Percentiles rank a stretch among this genome's conserved stretches.
Conservation (phyloP, 495 filamentous ascomycete species). For the Penicillium alfredii region DNA sequence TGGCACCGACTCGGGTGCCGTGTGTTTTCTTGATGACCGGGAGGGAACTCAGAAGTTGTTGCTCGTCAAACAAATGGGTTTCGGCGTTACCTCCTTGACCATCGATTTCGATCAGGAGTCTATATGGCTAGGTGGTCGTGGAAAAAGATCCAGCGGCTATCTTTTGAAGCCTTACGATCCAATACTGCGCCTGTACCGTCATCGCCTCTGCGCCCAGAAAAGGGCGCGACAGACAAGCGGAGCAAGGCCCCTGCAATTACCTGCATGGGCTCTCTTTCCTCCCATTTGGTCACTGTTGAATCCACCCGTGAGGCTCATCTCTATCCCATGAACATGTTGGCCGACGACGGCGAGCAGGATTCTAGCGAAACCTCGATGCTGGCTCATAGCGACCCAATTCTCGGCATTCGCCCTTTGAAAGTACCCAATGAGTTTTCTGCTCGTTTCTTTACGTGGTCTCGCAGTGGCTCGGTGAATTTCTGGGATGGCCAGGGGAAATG, state of each 20-base stretch:
- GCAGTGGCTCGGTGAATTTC: slow-evolving; percentile 66
- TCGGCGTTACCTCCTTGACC: slow-evolving; percentile 45
- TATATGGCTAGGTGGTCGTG: slow-evolving; percentile 53
- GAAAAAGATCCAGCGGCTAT: slow-evolving; percentile 33
- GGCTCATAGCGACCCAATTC: slow-evolving; percentile 71
- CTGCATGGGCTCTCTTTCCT: slow-evolving; percentile 64
- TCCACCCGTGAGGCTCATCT: slow-evolving; percentile 65
- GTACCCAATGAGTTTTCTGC: slow-evolving; percentile 51
- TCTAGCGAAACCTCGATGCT: slow-evolving; percentile 38
- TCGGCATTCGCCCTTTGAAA: slow-evolving; percentile 63
- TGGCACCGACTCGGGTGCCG: slow-evolving; percentile 42
- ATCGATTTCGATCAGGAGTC: slow-evolving; percentile 45
- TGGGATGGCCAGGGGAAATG: slow-evolving; percentile 73
- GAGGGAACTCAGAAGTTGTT: slow-evolving; percentile 62
- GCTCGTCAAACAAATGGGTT: slow-evolving; percentile 29
- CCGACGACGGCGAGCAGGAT: slow-evolving; percentile 28
- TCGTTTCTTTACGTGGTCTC: slow-evolving; percentile 83
- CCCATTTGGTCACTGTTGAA: slow-evolving; percentile 71
- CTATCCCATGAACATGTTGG: slow-evolving; percentile 35
- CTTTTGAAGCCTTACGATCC: slow-evolving; percentile 33
- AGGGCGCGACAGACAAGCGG: slow-evolving; percentile 19
- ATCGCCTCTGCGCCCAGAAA: slow-evolving; percentile 21
- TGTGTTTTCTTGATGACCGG: slow-evolving; percentile 64
- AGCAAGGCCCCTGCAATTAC: slow-evolving; percentile 35
- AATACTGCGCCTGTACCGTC: slow-evolving; percentile 16